Percentiles rank a stretch among this genome's conserved stretches.
These are phyloP conservation scores for Lasiodiplodia hormozganensis DNA, from an alignment of 2,329 filamentous ascomycete genomes.

Conservation along the genomic window DNA sequence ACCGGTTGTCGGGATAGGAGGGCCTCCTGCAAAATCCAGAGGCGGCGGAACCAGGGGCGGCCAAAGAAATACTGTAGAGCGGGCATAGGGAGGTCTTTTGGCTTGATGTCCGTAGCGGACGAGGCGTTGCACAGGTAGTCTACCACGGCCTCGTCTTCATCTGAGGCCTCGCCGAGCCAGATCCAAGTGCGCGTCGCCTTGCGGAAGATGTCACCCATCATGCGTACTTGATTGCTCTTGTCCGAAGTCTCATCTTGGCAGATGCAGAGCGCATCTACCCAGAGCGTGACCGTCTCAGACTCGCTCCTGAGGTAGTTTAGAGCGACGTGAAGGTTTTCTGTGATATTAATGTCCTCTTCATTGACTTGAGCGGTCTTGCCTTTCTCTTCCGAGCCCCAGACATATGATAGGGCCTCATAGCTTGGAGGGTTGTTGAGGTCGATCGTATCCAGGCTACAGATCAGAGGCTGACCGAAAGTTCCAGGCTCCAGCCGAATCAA, in stretches of 20 bases:
- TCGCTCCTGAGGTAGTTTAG: neutral
- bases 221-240: neutral
- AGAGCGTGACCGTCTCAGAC: neutral
- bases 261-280: neutral
- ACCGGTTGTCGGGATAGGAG: neutral
- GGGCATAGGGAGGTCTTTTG: neutral
- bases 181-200: neutral
- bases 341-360: neutral
- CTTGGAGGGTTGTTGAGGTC: neutral
- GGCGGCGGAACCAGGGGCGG: slow-evolving; percentile 31
- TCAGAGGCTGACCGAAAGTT: neutral
- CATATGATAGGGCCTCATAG: neutral
- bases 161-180: neutral
- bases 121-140: neutral
- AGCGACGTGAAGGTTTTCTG: neutral
- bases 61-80: slow-evolving; percentile 23
- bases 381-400: neutral
- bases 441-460: neutral
- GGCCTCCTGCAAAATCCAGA: slow-evolving; percentile 33
- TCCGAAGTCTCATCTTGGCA: neutral
- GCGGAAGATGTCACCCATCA: slow-evolving; percentile 1
- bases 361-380: neutral
- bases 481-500: neutral
- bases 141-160: neutral
- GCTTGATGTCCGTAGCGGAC: too few species aligned